phyloP scores from a whole-genome alignment of 1,284 basidiomycete genomes.

The Trametes pubescens region DNA sequence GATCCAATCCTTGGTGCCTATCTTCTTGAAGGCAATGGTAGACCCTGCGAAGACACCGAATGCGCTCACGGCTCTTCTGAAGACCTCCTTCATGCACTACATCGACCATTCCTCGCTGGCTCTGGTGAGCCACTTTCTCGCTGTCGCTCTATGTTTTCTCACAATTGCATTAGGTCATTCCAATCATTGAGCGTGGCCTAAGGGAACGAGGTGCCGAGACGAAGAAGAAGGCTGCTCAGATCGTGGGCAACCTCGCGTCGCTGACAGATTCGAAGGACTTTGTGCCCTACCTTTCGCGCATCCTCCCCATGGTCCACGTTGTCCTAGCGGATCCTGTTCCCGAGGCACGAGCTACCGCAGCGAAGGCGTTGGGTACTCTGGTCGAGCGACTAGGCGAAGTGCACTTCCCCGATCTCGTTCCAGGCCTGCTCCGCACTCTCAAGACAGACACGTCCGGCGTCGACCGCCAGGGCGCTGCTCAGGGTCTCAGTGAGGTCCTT shows the following conservation, averaged over 20 bases:
- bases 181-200: conserved; percentile 94
- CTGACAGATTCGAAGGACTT: conserved; percentile 97
- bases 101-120: conserved; percentile 99
- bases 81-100: conserved; percentile 98
- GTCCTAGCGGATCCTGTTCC: conserved; percentile 97
- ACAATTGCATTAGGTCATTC: conserved; percentile 74
- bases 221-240: conserved; percentile 96
- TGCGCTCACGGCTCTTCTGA: conserved; percentile 86
- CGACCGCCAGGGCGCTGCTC: conserved; percentile 97
- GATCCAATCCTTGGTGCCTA: conserved; percentile 92
- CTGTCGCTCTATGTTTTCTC: background rate
- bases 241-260: conserved; percentile 95
- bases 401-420: conserved; percentile 96
- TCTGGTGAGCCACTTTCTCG: conserved; percentile 61
- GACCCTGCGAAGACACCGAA: conserved; percentile 93
- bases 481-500: conserved; percentile 96
- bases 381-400: conserved; percentile 96
- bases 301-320: conserved; percentile 91
- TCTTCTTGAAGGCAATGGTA: conserved; percentile 94
- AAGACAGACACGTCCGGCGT: conserved; percentile 96
- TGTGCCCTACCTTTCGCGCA: conserved; percentile 90
- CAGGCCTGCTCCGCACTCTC: conserved; percentile 88
- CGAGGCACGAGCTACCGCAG: conserved; percentile 96
- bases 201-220: conserved; percentile 92
- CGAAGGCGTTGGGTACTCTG: conserved; percentile 96